phyloP scores from a whole-genome alignment of 257 asterid genomes.

The Henckelia pumila region DNA sequence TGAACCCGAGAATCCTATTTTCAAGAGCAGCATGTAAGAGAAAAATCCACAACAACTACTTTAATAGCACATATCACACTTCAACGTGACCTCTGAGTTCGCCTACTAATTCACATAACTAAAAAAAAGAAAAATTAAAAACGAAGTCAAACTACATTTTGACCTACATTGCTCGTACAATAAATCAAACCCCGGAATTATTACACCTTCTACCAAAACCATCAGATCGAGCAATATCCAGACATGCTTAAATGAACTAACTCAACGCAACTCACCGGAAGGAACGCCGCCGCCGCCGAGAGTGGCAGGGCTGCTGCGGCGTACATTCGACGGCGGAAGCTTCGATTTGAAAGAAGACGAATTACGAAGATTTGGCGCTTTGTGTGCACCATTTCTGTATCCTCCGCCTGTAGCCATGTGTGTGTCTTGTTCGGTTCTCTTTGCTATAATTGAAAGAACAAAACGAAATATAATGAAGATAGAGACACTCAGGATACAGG shows the following conservation, averaged over 20 bases:
- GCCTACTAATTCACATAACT: background rate
- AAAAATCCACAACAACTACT: too few species aligned
- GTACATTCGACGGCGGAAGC: slow-evolving; percentile 56
- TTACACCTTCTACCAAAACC: background rate
- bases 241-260: slow-evolving; percentile 15
- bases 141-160: background rate
- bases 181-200: slow-evolving; percentile 15
- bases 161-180: slow-evolving; percentile 22
- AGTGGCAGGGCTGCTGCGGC: slow-evolving; percentile 63
- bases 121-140: background rate
- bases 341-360: slow-evolving; percentile 89
- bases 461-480: background rate
- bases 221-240: slow-evolving; percentile 37
- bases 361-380: slow-evolving; percentile 55
- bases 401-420: slow-evolving; percentile 66
- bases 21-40: background rate
- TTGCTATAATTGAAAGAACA: slow-evolving; percentile 1
- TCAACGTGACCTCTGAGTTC: slow-evolving; percentile 20
- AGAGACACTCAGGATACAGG: slow-evolving; percentile 19
- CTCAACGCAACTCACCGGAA: slow-evolving; percentile 53
- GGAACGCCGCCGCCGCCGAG: slow-evolving; percentile 45
- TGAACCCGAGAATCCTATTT: background rate
- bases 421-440: background rate
- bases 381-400: slow-evolving; percentile 65
- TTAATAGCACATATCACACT: slow-evolving; percentile 8